These are phyloP conservation scores for Kwoniella sp. DNA, from an alignment of 768 basidiomycete species.

Conservation along the genomic window DNA sequence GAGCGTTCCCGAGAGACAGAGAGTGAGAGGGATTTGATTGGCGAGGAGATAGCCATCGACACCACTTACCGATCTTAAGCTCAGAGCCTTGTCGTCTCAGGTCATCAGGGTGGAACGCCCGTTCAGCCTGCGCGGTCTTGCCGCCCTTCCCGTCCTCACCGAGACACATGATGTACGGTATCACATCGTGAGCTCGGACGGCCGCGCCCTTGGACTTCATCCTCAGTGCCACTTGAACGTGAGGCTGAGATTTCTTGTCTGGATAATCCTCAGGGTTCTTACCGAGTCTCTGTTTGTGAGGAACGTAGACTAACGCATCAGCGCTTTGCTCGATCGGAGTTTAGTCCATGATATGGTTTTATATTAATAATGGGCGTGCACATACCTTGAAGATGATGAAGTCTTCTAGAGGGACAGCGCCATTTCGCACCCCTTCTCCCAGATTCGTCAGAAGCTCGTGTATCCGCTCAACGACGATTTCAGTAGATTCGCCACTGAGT, in stretches of 20 bases:
- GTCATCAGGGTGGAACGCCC: slow-evolving; percentile 92
- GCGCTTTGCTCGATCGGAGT: too few species aligned
- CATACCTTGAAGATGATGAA: slow-evolving; percentile 90
- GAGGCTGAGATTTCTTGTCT: slow-evolving; percentile 90
- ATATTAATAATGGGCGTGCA: neutral
- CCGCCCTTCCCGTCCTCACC: slow-evolving; percentile 67
- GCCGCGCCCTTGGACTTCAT: slow-evolving; percentile 81
- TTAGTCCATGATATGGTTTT: too few species aligned
- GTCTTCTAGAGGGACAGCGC: slow-evolving; percentile 81
- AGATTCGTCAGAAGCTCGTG: slow-evolving; percentile 83
- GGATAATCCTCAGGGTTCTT: slow-evolving; percentile 98
- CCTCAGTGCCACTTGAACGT: slow-evolving; percentile 91
- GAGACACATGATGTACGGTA: slow-evolving; percentile 91
- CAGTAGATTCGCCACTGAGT: slow-evolving; percentile 85
- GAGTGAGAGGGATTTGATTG: neutral
- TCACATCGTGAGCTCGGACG: slow-evolving; percentile 85
- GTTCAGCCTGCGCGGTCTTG: slow-evolving; percentile 80
- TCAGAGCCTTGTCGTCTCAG: slow-evolving; percentile 68
- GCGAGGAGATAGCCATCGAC: neutral
- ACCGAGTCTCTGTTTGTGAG: slow-evolving; percentile 71
- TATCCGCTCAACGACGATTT: slow-evolving; percentile 82
- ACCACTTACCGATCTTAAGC: slow-evolving; percentile 69
- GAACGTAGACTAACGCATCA: neutral
- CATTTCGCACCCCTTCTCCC: slow-evolving; percentile 75
- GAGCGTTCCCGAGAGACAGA: too few species aligned